These are phyloP conservation scores for Zymoseptoria crescenta DNA, from an alignment of 2,329 filamentous ascomycete species.

Conservation along the genomic window DNA sequence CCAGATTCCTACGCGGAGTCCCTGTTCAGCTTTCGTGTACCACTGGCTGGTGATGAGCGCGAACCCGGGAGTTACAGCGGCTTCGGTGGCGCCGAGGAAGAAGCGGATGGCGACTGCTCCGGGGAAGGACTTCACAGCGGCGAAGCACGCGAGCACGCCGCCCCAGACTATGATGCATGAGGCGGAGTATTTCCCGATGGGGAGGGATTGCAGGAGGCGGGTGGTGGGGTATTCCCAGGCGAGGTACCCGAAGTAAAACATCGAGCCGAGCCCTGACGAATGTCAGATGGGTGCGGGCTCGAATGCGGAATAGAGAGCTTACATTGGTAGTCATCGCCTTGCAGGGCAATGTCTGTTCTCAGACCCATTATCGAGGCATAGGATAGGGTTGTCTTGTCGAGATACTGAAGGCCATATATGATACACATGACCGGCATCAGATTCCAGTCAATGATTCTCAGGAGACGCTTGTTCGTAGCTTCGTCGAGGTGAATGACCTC, in stretches of 20 bases:
- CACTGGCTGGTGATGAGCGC: slow-evolving; percentile 61
- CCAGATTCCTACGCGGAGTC: slow-evolving; percentile 56
- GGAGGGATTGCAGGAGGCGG: slow-evolving; percentile 55
- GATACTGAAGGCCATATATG: slow-evolving; percentile 52
- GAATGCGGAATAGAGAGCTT: slow-evolving; percentile 46
- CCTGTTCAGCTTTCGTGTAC: slow-evolving; percentile 65
- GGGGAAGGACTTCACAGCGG: slow-evolving; percentile 52
- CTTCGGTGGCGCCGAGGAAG: slow-evolving; percentile 61
- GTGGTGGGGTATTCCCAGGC: slow-evolving; percentile 59
- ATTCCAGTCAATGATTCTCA: slow-evolving; percentile 56
- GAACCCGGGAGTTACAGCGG: slow-evolving; percentile 62
- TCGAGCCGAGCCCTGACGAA: slow-evolving; percentile 29
- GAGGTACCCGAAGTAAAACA: slow-evolving; percentile 49
- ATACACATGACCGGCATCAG: slow-evolving; percentile 53
- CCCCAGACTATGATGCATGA: slow-evolving; percentile 60
- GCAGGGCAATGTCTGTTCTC: slow-evolving; percentile 38
- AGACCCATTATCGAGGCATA: slow-evolving; percentile 47
- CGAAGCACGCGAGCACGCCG: slow-evolving; percentile 52
- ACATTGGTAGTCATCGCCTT: slow-evolving; percentile 47
- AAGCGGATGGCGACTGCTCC: slow-evolving; percentile 59
- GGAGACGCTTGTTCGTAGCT: slow-evolving; percentile 49
- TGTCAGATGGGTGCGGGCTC: slow-evolving; percentile 29
- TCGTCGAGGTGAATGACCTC: slow-evolving; percentile 48
- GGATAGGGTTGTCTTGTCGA: slow-evolving; percentile 52
- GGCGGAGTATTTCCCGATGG: slow-evolving; percentile 59